A percentile compares a stretch with the other conserved stretches of the same genome.
Evolutionary conservation across 1,139 yeast genomes (phyloP).

Genomic region (Hyphopichia khmerensis): DNA sequence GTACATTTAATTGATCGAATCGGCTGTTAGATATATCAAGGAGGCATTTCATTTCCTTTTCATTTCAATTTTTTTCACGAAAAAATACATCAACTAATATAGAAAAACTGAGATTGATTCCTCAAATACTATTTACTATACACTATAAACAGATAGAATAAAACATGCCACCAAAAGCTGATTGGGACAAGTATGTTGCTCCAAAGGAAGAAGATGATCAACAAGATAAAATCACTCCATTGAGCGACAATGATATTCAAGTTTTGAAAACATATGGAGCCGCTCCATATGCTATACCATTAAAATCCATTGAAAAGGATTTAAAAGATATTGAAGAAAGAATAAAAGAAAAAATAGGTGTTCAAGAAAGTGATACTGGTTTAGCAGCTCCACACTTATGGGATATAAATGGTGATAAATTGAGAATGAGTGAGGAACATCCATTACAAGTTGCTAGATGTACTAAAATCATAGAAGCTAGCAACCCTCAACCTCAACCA

Average conservation of each 20-base stretch:
- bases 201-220: slow-evolving; percentile 70
- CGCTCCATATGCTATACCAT: slow-evolving; percentile 85
- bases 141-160: background rate
- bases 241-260: slow-evolving; percentile 95
- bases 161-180: slow-evolving; percentile 81
- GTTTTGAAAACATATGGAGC: slow-evolving; percentile 96
- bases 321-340: slow-evolving; percentile 77
- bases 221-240: slow-evolving; percentile 79
- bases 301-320: slow-evolving; percentile 83
- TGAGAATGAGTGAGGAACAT: slow-evolving; percentile 88
- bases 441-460: slow-evolving; percentile 98
- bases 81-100: too few relatives aligned
- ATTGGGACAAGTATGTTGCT: slow-evolving; percentile 96
- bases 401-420: slow-evolving; percentile 97
- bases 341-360: slow-evolving; percentile 91
- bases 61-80: too few relatives aligned
- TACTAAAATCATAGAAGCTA: slow-evolving; percentile 85
- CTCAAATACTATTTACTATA: background rate
- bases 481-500: slow-evolving; percentile 34
- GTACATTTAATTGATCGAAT: too few relatives aligned
- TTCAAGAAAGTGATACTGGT: slow-evolving; percentile 94
- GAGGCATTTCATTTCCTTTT: too few relatives aligned
- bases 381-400: slow-evolving; percentile 92
- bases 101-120: background rate
- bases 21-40: too few relatives aligned